A percentile compares a stretch with the other conserved stretches of the same genome.
These are phyloP conservation scores for Dioscorea cayenensis DNA, from an alignment of 116 monocot species.

Conservation along the genomic window DNA sequence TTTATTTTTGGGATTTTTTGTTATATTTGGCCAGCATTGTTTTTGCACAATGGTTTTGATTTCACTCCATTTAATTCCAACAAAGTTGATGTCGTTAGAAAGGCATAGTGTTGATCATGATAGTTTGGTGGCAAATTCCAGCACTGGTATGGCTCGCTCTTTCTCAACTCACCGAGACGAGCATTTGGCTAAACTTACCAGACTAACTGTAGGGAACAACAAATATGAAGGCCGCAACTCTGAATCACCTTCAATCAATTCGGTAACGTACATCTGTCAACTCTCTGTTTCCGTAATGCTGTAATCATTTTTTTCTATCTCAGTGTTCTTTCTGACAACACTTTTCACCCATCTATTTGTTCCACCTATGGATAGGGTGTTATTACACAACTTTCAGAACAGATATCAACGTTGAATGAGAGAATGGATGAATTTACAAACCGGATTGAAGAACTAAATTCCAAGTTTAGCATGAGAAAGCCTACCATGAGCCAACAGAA, in stretches of 20 bases:
- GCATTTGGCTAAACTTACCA: constrained; percentile 53
- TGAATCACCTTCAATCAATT: constrained; percentile 66
- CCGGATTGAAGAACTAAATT: constrained; percentile 78
- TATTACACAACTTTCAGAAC: constrained; percentile 82
- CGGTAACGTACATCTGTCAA: constrained; percentile 23
- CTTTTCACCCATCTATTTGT: neutral
- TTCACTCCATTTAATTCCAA: neutral
- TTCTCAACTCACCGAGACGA: constrained; percentile 78
- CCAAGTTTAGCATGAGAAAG: constrained; percentile 43
- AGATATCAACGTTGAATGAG: constrained; percentile 91
- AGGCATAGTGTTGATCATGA: neutral
- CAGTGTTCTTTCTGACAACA: neutral
- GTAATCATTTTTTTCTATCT: no score
- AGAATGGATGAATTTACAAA: constrained; percentile 94
- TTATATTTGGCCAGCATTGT: no score
- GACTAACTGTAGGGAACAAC: constrained; percentile 45
- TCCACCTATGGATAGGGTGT: constrained; percentile 8
- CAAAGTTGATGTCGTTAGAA: neutral
- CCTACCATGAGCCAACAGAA: constrained; percentile 77
- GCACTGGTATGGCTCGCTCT: constrained; percentile 77
- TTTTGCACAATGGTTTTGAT: neutral
- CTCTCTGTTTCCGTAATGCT: neutral
- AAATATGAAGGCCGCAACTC: constrained; percentile 40
- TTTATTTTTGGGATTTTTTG: no score
- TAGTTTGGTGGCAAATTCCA: constrained; percentile 5